Evolutionary conservation across 345 rosid species (phyloP).

Genomic region (Eucalyptus tenuipes): DNA sequence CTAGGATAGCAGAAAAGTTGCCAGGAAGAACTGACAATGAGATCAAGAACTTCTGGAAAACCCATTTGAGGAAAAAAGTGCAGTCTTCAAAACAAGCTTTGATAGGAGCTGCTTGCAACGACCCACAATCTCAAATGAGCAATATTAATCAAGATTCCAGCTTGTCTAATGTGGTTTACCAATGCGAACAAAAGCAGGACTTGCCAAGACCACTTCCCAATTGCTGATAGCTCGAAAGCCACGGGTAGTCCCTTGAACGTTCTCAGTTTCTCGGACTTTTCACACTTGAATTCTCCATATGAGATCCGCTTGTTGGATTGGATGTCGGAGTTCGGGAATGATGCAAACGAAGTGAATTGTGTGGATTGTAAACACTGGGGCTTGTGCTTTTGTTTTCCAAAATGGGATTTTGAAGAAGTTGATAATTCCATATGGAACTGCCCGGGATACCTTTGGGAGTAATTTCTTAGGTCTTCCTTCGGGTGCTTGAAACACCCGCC

Average conservation of each 20-base stretch:
- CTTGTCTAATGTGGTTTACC: not conserved
- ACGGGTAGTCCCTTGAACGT: not conserved
- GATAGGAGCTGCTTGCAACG: not conserved
- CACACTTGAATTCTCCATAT: constrained; percentile 28
- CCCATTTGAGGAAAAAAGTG: constrained; percentile 37
- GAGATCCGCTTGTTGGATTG: constrained; percentile 38
- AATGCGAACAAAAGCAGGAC: not conserved
- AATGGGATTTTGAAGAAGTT: not conserved
- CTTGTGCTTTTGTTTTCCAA: not conserved
- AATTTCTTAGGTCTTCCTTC: not conserved
- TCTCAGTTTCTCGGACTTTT: not conserved
- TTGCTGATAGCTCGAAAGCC: not conserved
- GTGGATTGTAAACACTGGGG: constrained; percentile 1
- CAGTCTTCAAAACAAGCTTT: constrained; percentile 26
- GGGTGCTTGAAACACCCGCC: not conserved
- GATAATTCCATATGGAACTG: not conserved
- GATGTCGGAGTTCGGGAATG: constrained; percentile 26
- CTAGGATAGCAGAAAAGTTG: constrained; percentile 51
- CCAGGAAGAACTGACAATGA: constrained; percentile 7
- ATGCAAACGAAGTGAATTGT: constrained; percentile 8
- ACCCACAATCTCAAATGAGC: not conserved
- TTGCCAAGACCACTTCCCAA: not conserved
- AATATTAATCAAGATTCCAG: not conserved
- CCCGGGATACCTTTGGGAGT: not conserved
- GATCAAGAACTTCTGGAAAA: constrained; percentile 14